These are phyloP conservation scores for Kazachstania taianensis DNA, from an alignment of 805 yeast species.

Conservation along the genomic window DNA sequence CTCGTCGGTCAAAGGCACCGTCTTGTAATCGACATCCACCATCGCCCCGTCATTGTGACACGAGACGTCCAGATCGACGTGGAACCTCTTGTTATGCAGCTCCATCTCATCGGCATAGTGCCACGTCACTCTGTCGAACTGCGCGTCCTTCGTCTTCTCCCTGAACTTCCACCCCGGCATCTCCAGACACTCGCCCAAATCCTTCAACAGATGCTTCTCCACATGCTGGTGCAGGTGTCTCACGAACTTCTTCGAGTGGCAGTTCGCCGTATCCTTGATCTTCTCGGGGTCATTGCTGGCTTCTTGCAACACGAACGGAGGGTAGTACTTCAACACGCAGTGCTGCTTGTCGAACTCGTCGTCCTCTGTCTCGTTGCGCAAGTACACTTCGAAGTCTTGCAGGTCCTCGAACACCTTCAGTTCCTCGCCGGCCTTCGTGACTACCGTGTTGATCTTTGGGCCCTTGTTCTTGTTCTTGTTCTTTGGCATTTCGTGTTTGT, in stretches of 20 bases:
- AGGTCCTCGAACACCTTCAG: constrained; percentile 48
- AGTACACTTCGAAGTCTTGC: constrained; percentile 49
- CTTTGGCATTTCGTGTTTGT: constrained; percentile 21
- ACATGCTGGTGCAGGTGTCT: constrained; percentile 70
- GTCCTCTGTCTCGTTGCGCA: constrained; percentile 68
- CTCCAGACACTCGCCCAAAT: constrained; percentile 50
- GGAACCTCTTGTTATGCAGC: constrained; percentile 56
- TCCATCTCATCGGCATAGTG: constrained; percentile 48
- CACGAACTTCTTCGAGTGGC: constrained; percentile 59
- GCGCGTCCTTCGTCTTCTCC: constrained; percentile 37
- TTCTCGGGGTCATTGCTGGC: constrained; percentile 62
- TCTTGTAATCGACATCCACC: constrained; percentile 57
- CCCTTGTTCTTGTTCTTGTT: constrained; percentile 24
- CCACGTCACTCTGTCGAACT: constrained; percentile 47
- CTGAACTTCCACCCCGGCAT: constrained; percentile 40
- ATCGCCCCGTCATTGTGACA: constrained; percentile 57
- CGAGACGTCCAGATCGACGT: constrained; percentile 49
- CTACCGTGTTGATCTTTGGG: constrained; percentile 21
- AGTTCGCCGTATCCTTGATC: constrained; percentile 61
- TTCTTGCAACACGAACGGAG: constrained; percentile 62
- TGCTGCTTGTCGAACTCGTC: constrained; percentile 62
- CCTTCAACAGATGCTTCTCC: constrained; percentile 58
- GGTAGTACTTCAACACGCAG: constrained; percentile 56
- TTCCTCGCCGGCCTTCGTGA: constrained; percentile 24
- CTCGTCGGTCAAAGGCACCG: constrained; percentile 32